Evolutionary conservation across 225 moss, liverwort and hornwort genomes (phyloP).

Genomic region (Takakia lepidozioides): DNA sequence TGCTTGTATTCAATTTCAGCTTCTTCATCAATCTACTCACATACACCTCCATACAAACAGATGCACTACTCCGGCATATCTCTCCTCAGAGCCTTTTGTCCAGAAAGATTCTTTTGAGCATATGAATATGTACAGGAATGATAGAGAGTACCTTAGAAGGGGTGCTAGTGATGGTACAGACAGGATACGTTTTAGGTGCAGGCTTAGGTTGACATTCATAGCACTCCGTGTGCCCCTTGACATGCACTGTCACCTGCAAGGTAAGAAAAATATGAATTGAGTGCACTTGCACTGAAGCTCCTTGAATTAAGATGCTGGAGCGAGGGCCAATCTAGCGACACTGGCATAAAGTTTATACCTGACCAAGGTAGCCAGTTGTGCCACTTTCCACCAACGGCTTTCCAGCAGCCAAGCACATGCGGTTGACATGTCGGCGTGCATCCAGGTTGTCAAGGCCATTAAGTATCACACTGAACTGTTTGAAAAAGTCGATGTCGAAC

Average conservation of each 20-base stretch:
- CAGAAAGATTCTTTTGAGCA: not conserved
- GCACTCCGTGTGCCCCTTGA: slow-evolving; percentile 88
- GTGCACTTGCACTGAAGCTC: too few species aligned
- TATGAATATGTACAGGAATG: slow-evolving; percentile 9
- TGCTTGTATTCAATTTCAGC: too few species aligned
- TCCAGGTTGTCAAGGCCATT: slow-evolving; percentile 98
- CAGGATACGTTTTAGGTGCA: slow-evolving; percentile 93
- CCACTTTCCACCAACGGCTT: slow-evolving; percentile 97
- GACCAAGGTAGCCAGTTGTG: slow-evolving; percentile 96
- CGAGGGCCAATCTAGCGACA: too few species aligned
- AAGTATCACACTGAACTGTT: slow-evolving; percentile 87
- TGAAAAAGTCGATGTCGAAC: slow-evolving; percentile 88
- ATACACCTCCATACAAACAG: not conserved
- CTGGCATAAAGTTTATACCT: too few species aligned
- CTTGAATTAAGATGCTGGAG: too few species aligned
- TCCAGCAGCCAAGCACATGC: slow-evolving; percentile 89
- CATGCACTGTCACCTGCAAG: slow-evolving; percentile 85
- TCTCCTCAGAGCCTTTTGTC: not conserved
- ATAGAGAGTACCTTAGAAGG: slow-evolving; percentile 80
- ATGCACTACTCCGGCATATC: not conserved
- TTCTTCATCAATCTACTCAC: too few species aligned
- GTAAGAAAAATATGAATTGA: slow-evolving; percentile 1
- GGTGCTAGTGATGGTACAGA: slow-evolving; percentile 98
- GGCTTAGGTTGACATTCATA: slow-evolving; percentile 99
- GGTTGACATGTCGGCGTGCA: slow-evolving; percentile 95